These are phyloP conservation scores for Chaetomiaceae sp. DNA, from an alignment of 2,329 filamentous ascomycete genomes.

Conservation along the genomic window DNA sequence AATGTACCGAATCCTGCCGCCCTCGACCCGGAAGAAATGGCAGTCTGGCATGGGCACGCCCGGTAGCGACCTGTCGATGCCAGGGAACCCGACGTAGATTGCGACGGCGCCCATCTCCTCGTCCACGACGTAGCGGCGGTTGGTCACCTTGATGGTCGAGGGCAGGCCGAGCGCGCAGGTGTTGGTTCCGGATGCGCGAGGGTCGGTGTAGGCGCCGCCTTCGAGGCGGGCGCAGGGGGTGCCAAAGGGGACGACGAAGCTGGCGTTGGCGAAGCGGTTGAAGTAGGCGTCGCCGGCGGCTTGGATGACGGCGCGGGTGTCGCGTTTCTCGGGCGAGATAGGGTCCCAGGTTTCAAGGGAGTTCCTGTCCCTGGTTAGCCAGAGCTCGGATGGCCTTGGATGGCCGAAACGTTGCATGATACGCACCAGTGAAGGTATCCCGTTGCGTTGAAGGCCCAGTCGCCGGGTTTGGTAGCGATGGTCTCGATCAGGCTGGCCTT, in stretches of 20 bases:
- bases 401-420: slow-evolving; percentile 20
- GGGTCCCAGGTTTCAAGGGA: slow-evolving; percentile 22
- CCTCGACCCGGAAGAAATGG: slow-evolving; percentile 27
- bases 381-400: not conserved
- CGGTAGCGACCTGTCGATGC: slow-evolving; percentile 21
- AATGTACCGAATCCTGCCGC: slow-evolving; percentile 26
- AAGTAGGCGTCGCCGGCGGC: slow-evolving; percentile 28
- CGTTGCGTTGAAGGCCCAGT: slow-evolving; percentile 28
- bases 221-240: slow-evolving; percentile 27
- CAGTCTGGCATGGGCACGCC: slow-evolving; percentile 25
- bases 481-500: slow-evolving; percentile 27
- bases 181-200: slow-evolving; percentile 9
- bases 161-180: slow-evolving; percentile 25
- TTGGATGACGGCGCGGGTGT: slow-evolving; percentile 21
- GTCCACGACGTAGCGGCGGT: slow-evolving; percentile 29
- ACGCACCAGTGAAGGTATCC: slow-evolving; percentile 23
- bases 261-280: slow-evolving; percentile 23
- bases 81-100: slow-evolving; percentile 27
- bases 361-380: slow-evolving; percentile 5
- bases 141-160: slow-evolving; percentile 21
- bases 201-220: slow-evolving; percentile 26
- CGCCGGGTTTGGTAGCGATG: slow-evolving; percentile 24
- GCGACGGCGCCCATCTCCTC: slow-evolving; percentile 27
- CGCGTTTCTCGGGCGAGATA: slow-evolving; percentile 21
- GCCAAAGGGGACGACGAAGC: slow-evolving; percentile 23